Conservation (phyloP, 148 eudicot species). For the Rhododendron mucronatum region DNA sequence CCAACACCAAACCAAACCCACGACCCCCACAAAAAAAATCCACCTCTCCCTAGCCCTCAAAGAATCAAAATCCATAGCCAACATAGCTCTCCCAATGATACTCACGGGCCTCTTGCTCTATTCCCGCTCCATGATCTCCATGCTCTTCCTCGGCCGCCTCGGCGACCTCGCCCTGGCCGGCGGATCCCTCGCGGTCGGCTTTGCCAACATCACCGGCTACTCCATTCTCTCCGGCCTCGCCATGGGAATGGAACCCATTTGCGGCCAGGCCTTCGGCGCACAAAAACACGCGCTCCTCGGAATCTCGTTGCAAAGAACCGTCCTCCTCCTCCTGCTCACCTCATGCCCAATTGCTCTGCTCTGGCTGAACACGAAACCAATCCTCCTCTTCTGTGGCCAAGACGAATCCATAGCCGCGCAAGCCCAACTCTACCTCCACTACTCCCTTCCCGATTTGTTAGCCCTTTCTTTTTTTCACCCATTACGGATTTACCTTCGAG, state of each 20-base stretch:
- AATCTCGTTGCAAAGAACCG: conserved; percentile 39
- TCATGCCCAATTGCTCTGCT: conserved; percentile 44
- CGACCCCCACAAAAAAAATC: background rate
- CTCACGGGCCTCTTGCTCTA: conserved; percentile 41
- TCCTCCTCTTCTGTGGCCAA: conserved; percentile 39
- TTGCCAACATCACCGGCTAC: conserved; percentile 54
- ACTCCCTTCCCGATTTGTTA: conserved; percentile 47
- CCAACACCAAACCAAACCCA: conserved; percentile 16
- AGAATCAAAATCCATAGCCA: conserved; percentile 29
- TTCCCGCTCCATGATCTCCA: conserved; percentile 52
- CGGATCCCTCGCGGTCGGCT: conserved; percentile 56
- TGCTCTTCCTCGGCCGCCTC: conserved; percentile 44
- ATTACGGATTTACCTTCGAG: conserved; percentile 45
- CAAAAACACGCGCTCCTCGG: conserved; percentile 26
- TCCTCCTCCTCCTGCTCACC: conserved; percentile 32
- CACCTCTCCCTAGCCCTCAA: background rate
- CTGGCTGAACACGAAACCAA: conserved; percentile 45
- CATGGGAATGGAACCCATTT: conserved; percentile 67
- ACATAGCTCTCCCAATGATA: conserved; percentile 42
- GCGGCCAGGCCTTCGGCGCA: conserved; percentile 64
- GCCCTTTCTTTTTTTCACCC: conserved; percentile 49
- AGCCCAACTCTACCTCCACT: conserved; percentile 39
- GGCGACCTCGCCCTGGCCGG: conserved; percentile 58
- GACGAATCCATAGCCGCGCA: conserved; percentile 32
- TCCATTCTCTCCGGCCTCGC: conserved; percentile 50